Percentiles rank a stretch among this genome's conserved stretches.
phyloP scores from a whole-genome alignment of 768 basidiomycete genomes.

The Cystoderma amianthinum region DNA sequence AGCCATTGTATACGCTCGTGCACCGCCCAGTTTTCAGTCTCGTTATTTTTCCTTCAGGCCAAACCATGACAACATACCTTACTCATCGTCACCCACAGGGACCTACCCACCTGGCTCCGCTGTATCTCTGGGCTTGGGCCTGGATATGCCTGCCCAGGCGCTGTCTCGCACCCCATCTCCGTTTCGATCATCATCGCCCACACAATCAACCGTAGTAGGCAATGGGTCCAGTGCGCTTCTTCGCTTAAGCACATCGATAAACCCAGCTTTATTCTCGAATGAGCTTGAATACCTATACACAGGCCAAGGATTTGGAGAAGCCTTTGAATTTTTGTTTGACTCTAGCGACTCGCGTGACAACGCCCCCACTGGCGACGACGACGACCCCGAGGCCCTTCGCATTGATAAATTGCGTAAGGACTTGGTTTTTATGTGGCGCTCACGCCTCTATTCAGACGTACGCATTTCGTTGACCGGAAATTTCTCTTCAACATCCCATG shows the following conservation, averaged over 20 bases:
- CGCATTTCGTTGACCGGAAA: constrained; percentile 72
- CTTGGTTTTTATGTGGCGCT: constrained; percentile 95
- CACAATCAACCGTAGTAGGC: too few species aligned
- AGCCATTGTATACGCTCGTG: constrained; percentile 95
- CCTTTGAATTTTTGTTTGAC: constrained; percentile 85
- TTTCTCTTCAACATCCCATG: too few species aligned
- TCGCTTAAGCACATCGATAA: constrained; percentile 61
- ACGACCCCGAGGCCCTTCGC: constrained; percentile 34
- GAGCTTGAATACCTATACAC: constrained; percentile 96
- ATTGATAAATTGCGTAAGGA: constrained; percentile 89
- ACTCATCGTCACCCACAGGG: constrained; percentile 37
- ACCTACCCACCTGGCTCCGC: too few species aligned
- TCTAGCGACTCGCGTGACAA: too few species aligned
- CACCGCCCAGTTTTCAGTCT: constrained; percentile 85
- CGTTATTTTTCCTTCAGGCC: constrained; percentile 81
- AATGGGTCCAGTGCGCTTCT: constrained; percentile 40
- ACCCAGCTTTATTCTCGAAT: constrained; percentile 78
- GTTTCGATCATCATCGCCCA: constrained; percentile 38
- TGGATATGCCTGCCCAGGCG: too few species aligned
- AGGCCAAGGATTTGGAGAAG: constrained; percentile 81
- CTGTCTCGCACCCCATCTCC: too few species aligned
- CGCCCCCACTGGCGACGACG: background rate
- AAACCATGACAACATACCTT: constrained; percentile 30
- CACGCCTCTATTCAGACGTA: constrained; percentile 88
- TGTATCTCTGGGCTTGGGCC: constrained; percentile 25